Percentiles rank a stretch among this genome's conserved stretches.
Conservation (phyloP, 2,329 filamentous ascomycete genomes). For the Alternaria novae-zelandiae region DNA sequence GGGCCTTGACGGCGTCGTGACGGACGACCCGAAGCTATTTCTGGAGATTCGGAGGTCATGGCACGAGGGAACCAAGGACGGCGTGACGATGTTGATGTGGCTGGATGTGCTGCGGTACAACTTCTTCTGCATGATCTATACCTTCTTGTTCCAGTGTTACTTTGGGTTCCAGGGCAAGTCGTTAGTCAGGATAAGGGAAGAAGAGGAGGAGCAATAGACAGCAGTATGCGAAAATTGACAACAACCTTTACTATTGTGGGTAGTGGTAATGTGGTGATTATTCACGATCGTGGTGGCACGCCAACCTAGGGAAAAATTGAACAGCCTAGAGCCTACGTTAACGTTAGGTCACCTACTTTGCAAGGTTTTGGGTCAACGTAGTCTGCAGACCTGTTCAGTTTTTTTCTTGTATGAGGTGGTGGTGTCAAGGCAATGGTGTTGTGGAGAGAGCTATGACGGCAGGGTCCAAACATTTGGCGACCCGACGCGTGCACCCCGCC, state of each 20-base stretch:
- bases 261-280: too few species aligned
- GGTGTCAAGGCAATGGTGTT: neutral
- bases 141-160: constrained; percentile 40
- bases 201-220: constrained; percentile 3
- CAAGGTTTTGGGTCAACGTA: rapidly evolving
- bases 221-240: neutral
- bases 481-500: constrained; percentile 34
- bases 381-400: too few species aligned
- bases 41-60: constrained; percentile 60
- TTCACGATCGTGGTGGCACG: too few species aligned
- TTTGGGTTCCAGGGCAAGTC: constrained; percentile 34
- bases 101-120: constrained; percentile 42
- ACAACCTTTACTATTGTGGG: too few species aligned
- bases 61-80: constrained; percentile 45
- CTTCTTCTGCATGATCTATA: constrained; percentile 43
- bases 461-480: constrained; percentile 19
- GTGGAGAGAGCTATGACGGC: constrained; percentile 7
- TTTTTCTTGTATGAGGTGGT: too few species aligned
- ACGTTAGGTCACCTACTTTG: too few species aligned
- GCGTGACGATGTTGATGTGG: constrained; percentile 36
- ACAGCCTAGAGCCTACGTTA: too few species aligned
- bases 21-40: constrained; percentile 78
- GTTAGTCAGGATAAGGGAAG: constrained; percentile 19
- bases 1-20: constrained; percentile 79
- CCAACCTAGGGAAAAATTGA: too few species aligned